These are phyloP conservation scores for Exidia glandulosa DNA, from an alignment of 768 basidiomycete species.

Conservation along the genomic window DNA sequence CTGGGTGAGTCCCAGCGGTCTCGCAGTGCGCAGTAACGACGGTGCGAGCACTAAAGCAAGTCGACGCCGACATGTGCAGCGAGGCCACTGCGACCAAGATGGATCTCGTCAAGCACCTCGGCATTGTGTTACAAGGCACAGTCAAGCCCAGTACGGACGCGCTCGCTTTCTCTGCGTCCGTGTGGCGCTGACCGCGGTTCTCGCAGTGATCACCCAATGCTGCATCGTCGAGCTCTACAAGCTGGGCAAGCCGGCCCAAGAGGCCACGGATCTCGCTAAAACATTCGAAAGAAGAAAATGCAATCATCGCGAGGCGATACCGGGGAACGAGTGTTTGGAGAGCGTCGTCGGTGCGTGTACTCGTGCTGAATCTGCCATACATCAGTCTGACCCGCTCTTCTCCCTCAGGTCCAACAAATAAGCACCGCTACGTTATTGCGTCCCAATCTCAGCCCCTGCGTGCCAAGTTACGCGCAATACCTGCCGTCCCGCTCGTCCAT, in stretches of 20 bases:
- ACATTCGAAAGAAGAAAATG: slow-evolving; percentile 88
- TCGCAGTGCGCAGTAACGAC: slow-evolving; percentile 3
- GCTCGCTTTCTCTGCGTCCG: slow-evolving; percentile 14
- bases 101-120: slow-evolving; percentile 67
- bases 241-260: slow-evolving; percentile 60
- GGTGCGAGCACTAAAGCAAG: slow-evolving; percentile 26
- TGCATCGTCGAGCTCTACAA: slow-evolving; percentile 91
- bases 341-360: slow-evolving; percentile 62
- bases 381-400: not conserved
- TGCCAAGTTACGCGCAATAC: slow-evolving; percentile 52
- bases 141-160: slow-evolving; percentile 81
- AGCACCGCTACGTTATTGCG: slow-evolving; percentile 86
- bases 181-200: not conserved
- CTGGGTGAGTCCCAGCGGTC: slow-evolving; percentile 41
- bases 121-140: slow-evolving; percentile 70
- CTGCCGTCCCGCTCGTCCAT: slow-evolving; percentile 84
- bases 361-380: slow-evolving; percentile 2
- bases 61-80: slow-evolving; percentile 79
- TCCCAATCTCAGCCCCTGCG: slow-evolving; percentile 73
- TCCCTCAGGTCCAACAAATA: slow-evolving; percentile 64
- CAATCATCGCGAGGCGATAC: slow-evolving; percentile 84
- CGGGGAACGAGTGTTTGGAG: slow-evolving; percentile 70
- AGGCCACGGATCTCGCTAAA: slow-evolving; percentile 82
- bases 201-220: slow-evolving; percentile 95
- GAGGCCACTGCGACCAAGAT: slow-evolving; percentile 54